phyloP scores from a whole-genome alignment of 805 yeast species.

The Pichia membranifaciens region DNA sequence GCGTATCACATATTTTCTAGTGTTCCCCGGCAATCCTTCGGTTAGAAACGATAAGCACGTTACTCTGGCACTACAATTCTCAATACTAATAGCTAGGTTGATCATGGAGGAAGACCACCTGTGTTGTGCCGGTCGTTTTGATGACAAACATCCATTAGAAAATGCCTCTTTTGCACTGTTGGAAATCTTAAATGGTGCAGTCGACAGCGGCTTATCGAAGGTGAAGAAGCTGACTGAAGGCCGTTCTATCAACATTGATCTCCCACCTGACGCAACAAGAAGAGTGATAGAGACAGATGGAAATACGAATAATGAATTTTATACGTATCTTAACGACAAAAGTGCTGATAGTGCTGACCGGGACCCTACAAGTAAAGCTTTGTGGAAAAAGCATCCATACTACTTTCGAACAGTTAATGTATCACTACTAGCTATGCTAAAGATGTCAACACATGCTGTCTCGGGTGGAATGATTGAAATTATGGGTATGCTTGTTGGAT shows the following conservation, averaged over 20 bases:
- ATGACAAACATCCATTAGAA: not conserved
- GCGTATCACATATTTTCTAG: too few species aligned
- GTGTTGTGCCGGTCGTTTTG: too few species aligned
- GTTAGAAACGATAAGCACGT: too few species aligned
- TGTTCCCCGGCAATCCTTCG: too few species aligned
- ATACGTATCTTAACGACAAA: not conserved
- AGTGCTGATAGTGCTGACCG: not conserved
- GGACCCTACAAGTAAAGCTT: conserved; percentile 26
- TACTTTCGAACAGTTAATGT: conserved; percentile 59
- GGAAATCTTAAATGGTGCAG: not conserved
- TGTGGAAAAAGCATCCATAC: conserved; percentile 54
- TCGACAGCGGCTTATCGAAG: not conserved
- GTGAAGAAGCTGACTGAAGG: not conserved
- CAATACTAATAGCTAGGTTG: too few species aligned
- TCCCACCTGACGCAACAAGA: not conserved
- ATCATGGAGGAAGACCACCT: too few species aligned
- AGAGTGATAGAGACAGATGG: not conserved
- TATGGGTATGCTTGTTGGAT: conserved; percentile 93
- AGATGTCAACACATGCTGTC: conserved; percentile 75
- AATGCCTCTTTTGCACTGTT: not conserved
- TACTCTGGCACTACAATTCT: too few species aligned
- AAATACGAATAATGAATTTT: not conserved
- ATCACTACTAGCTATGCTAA: conserved; percentile 64
- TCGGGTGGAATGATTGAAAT: conserved; percentile 84
- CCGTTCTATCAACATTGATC: not conserved